These are phyloP conservation scores for Vaccinium vitisidaea DNA, from an alignment of 148 eudicot genomes.

Conservation along the genomic window DNA sequence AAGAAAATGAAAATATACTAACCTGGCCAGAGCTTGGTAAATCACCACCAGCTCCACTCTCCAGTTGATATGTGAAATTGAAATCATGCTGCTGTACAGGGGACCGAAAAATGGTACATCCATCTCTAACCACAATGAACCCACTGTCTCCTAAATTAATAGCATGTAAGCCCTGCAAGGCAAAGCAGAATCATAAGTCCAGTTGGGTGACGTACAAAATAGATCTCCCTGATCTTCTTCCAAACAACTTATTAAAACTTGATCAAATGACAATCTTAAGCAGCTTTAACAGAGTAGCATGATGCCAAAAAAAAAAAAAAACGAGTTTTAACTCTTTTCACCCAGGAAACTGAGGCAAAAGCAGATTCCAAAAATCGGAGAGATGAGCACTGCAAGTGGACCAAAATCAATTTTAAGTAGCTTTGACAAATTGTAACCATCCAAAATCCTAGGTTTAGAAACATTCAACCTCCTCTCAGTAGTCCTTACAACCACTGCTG, in stretches of 20 bases:
- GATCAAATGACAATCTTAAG: slow-evolving; percentile 3
- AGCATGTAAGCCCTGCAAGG: slow-evolving; percentile 71
- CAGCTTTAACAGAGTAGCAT: background rate
- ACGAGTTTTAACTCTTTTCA: background rate
- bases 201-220: background rate
- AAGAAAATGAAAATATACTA: slow-evolving; percentile 17
- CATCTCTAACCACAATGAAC: slow-evolving; percentile 78
- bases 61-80: slow-evolving; percentile 80
- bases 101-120: slow-evolving; percentile 70
- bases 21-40: slow-evolving; percentile 88
- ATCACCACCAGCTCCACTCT: slow-evolving; percentile 71
- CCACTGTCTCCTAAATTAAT: slow-evolving; percentile 88
- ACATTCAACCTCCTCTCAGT: background rate
- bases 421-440: background rate
- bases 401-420: background rate
- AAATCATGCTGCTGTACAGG: slow-evolving; percentile 92
- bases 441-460: background rate
- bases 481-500: background rate
- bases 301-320: background rate
- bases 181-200: slow-evolving; percentile 11
- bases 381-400: background rate
- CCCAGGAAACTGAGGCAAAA: background rate
- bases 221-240: background rate
- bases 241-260: background rate
- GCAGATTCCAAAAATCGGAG: background rate